Conservation (phyloP, 176 grass and related monocot species). For the Phoenix dactylifera region DNA sequence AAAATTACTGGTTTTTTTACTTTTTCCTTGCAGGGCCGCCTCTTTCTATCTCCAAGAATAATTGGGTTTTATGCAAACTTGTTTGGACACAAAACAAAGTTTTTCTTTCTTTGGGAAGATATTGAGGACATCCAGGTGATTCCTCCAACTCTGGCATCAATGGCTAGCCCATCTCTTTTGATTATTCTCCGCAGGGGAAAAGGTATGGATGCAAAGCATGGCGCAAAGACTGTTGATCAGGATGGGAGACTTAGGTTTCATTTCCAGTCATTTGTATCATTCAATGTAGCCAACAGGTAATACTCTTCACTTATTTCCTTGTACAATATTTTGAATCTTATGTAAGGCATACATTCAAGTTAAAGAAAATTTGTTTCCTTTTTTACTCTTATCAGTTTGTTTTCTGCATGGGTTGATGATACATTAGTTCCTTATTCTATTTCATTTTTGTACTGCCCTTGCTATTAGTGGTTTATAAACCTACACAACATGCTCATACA, state of each 20-base stretch:
- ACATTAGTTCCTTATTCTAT: too few species aligned
- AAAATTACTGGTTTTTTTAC: background rate
- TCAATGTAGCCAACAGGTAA: slow-evolving; percentile 79
- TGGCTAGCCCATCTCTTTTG: slow-evolving; percentile 63
- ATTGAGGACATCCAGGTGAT: slow-evolving; percentile 84
- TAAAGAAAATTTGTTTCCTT: too few species aligned
- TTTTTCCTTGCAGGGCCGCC: slow-evolving; percentile 51
- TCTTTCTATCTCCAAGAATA: slow-evolving; percentile 90
- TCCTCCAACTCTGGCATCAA: slow-evolving; percentile 39
- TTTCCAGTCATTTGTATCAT: slow-evolving; percentile 88
- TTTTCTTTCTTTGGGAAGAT: slow-evolving; percentile 97
- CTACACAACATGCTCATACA: too few species aligned
- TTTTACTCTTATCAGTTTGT: too few species aligned
- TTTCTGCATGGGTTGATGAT: too few species aligned
- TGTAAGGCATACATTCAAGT: too few species aligned
- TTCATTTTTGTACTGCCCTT: too few species aligned
- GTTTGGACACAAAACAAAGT: slow-evolving; percentile 87
- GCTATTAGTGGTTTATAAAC: too few species aligned
- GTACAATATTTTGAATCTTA: too few species aligned
- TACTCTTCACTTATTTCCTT: background rate
- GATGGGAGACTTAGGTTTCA: slow-evolving; percentile 78
- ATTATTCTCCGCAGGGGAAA: slow-evolving; percentile 71
- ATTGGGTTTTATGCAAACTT: slow-evolving; percentile 89
- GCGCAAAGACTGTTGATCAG: slow-evolving; percentile 59
- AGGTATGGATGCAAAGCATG: slow-evolving; percentile 91